Base-by-base conservation (phyloP, 2,329 filamentous ascomycete genomes). In the Moelleriella libera region DNA sequence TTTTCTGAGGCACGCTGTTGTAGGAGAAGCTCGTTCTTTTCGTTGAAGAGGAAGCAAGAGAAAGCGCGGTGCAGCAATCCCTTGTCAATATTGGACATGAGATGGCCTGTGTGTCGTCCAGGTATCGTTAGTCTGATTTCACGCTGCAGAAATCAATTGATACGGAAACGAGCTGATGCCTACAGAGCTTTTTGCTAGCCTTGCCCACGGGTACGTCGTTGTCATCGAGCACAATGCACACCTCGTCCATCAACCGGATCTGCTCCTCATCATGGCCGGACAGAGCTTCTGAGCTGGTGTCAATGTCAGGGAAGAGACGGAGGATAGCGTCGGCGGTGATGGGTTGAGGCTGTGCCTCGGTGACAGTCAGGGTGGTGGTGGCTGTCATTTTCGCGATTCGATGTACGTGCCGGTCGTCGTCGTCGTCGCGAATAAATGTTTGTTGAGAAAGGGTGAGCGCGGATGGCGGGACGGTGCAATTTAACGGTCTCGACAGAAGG, bases 61-160 rank as follows among this genome's bases (percentile, higher is more conserved):
- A 98, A 98, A 53, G 92, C 92, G 50, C 92, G 88, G 73, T 98
- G 92, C 49, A 98, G 80, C 51, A 98, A 82, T 37, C 92, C 92
- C 65, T 88, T 86, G 65, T 97, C 80, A 63, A 98, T 98, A 71
- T 98, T 98, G 68, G 86, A 86, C 92, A 98, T 98, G 56, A 98
- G 74, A 66, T 98, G 92, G 76, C 88, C 88, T 95, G 56, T 45
- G 5, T 11, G 6, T 21, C 5, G 30, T 9, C 29, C n/a, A 29
- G 30, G 30, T 7, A 29, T 44, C 28, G 41, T 49, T 44, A 46
- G 48, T 28, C 42, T 10, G 30, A 43, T 28, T 8, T 10, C 40
- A 2, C 37, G 75, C 83, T 8, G 34, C 12, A 8, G 34, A 3
- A 12, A 12, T 12, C 34, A 41, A 7, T 41, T 41, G 10, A 5